Evolutionary conservation across 805 yeast species (phyloP).

Genomic region (Nakazawaea sp.): DNA sequence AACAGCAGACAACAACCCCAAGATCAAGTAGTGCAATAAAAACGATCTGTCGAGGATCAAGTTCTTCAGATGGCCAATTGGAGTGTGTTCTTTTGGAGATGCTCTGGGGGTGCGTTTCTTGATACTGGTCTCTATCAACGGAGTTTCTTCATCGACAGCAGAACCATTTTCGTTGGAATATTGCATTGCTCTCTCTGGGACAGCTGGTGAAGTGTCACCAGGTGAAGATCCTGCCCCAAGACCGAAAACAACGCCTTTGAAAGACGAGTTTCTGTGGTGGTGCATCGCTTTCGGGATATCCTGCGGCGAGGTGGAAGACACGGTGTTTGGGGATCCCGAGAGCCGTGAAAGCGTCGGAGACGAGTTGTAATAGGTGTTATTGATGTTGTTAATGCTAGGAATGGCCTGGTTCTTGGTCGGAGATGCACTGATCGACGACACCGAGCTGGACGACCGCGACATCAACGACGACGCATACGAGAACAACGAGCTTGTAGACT

Average conservation of each 20-base stretch:
- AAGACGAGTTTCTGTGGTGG: not conserved
- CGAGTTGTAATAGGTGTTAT: conserved; percentile 7
- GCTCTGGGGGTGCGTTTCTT: not conserved
- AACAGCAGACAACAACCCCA: conserved; percentile 52
- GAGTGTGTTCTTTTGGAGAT: conserved; percentile 11
- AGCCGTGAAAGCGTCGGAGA: conserved; percentile 8
- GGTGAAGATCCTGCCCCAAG: not conserved
- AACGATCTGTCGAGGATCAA: conserved; percentile 30
- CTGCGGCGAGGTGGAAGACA: not conserved
- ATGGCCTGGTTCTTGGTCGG: not conserved
- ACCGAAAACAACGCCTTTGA: not conserved
- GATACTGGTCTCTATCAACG: conserved; percentile 1
- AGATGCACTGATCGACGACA: not conserved
- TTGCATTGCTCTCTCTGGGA: not conserved
- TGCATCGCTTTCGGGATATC: not conserved
- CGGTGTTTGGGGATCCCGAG: conserved; percentile 3
- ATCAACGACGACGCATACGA: conserved; percentile 19
- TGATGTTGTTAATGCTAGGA: conserved; percentile 2
- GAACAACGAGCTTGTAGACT: conserved; percentile 23
- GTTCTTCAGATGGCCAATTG: conserved; percentile 17
- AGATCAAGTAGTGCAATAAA: conserved; percentile 43
- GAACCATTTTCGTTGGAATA: not conserved
- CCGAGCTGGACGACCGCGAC: conserved; percentile 18
- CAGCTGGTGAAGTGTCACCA: not conserved
- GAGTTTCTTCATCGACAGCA: conserved; percentile 6